Base-by-base conservation (phyloP, 768 basidiomycete genomes). In the Tulasnella sp. region DNA sequence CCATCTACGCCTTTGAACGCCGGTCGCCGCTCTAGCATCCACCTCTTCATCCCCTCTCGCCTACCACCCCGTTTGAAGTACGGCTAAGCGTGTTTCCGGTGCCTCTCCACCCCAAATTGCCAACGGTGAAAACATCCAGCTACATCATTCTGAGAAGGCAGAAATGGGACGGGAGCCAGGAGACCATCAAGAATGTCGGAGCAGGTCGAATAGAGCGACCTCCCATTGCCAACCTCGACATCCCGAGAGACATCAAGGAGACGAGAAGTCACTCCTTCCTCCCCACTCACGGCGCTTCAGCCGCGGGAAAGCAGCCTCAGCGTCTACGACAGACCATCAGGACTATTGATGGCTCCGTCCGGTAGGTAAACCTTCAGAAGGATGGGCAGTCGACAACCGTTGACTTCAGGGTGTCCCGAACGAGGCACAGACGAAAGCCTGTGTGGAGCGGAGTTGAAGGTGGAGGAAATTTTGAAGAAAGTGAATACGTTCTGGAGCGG, bases 371-470 rank as follows among this genome's bases (percentile, higher is more conserved):
- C 61, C 61, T 32, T 57, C 29, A 5, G 61, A 67, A 35, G 61
- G 29, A 67, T 67, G 61, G 61, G 61, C 16, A 35, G 32, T 32
- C 51, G 51, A 4, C 32, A 29, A 67, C 23, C 16, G 32, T 26
- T 26, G 61, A 67, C 61, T 67, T 67, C 61, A 35, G 61, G 61
- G 16, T 51, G 61, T 18, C 61, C 61, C 61, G 61, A 67, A 67
- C 61, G 61, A 67, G 61, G 61, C 61, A 67, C 61, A 67, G 61
- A 67, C 61, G 61, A 67, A 35, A 67, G 61, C 61, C 61, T 67
- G 61, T 35, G 29, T 67, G 61, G 16, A 15, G 5, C 32, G 32
- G 9, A 67, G 61, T 29, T 26, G 61, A 67, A 67, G 29, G 15
- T 67, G 61, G 29, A 67, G 61, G 13, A 67, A 35, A 35, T 67